A percentile compares a stretch with the other conserved stretches of the same genome.
phyloP scores from a whole-genome alignment of 441 rosid genomes.

The Jatropha multifida region DNA sequence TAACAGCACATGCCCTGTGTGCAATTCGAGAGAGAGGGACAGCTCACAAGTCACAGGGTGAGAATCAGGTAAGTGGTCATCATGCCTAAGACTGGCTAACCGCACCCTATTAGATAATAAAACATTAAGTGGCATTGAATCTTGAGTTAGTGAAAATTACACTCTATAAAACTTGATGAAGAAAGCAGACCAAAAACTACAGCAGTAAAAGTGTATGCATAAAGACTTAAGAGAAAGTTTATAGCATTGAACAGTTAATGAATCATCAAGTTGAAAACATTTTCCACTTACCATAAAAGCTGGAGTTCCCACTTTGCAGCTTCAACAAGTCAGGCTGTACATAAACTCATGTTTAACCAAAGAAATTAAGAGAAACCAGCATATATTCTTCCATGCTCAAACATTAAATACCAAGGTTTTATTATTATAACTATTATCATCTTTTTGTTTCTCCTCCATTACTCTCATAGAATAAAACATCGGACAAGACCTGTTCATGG shows the following conservation, averaged over 20 bases:
- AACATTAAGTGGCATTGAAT: not conserved
- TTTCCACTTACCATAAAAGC: not conserved
- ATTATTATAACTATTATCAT: too few relatives aligned
- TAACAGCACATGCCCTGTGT: too few relatives aligned
- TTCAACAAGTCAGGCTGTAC: constrained; percentile 6
- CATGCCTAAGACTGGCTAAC: not conserved
- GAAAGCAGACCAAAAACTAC: constrained; percentile 10
- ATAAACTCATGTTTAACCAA: not conserved
- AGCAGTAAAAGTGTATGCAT: not conserved
- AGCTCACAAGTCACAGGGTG: not conserved
- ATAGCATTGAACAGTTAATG: not conserved
- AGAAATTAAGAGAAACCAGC: not conserved
- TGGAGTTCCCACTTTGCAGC: not conserved
- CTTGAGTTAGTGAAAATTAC: constrained; percentile 14
- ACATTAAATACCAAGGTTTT: too few relatives aligned
- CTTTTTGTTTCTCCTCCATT: not conserved
- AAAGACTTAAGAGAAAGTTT: not conserved
- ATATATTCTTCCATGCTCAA: not conserved
- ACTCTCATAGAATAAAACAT: not conserved
- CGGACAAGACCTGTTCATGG: not conserved
- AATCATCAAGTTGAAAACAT: not conserved
- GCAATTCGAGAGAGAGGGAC: not conserved
- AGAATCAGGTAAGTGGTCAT: not conserved
- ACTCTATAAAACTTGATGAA: not conserved
- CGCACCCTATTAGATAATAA: not conserved